Base-by-base conservation (phyloP, 805 yeast genomes). In the Dipodascus geniculatus region DNA sequence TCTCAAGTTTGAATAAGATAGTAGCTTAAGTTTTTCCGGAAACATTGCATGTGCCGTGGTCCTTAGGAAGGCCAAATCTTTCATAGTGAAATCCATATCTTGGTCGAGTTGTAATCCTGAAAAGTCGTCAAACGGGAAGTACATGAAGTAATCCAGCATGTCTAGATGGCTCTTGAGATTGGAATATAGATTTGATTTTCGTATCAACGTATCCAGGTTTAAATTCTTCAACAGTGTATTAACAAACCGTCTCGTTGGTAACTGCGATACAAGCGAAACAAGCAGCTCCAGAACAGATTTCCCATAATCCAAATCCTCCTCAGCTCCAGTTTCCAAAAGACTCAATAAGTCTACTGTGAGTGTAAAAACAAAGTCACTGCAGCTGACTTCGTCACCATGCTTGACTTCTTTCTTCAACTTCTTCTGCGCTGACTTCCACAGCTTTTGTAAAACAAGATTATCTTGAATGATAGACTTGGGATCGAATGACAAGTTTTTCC, bases 111-210 rank as follows among this genome's bases (percentile, higher is more conserved):
- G 48, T 16, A 58, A 61, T 6, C 76, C 77, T 0, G 72, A 58
- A 47, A 69, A 65, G 48, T 75, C 79, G 56, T 75, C 69, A 17
- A 76, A 60, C 2, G 79, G 78, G 56, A 68, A 74, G 44, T 65
- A 54, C 2, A 69, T 42, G 42, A 62, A 68, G 48, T 66, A 63
- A 8, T 58, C 56, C 3, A 70, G 53, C 1, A 61, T 44, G 1
- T 38, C 52, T 17, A 35, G 42, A 4, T 50, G 31, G 22, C 11
- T 24, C 4, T 33, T 48, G 48, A 33, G 49, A 14, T 20, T 24
- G n/a, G 42, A 47, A 44, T 51, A 58, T 42, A 20, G 19, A 19
- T 44, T 38, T 16, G 54, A 48, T 3, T 20, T 3, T 42, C 49
- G 48, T 11, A 64, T 11, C 8, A 51, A 44, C 1, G 66, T 57